These are phyloP conservation scores for Adansonia gregorii DNA, from an alignment of 441 rosid genomes.

Conservation along the genomic window DNA sequence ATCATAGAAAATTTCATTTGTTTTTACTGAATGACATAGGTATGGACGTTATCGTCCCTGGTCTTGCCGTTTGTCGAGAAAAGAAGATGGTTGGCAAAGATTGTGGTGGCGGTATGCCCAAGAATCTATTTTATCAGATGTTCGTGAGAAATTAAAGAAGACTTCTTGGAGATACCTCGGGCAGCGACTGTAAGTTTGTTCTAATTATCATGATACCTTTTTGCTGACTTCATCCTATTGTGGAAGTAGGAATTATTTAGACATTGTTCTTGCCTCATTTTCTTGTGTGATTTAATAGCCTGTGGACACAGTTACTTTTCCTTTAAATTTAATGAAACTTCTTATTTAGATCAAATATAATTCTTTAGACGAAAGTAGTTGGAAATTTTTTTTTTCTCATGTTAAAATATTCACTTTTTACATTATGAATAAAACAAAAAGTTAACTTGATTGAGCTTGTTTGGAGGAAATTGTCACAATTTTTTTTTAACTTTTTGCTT, in stretches of 20 bases:
- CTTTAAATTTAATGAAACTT: background rate
- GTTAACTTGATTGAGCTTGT: slow-evolving; percentile 13
- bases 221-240: background rate
- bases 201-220: slow-evolving; percentile 9
- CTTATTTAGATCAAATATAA: slow-evolving; percentile 4
- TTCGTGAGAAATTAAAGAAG: slow-evolving; percentile 71
- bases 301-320: background rate
- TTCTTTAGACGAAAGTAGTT: slow-evolving; percentile 10
- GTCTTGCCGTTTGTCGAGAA: slow-evolving; percentile 57
- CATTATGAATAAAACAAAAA: background rate
- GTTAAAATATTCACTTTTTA: slow-evolving; percentile 6
- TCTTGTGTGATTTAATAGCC: background rate
- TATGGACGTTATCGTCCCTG: slow-evolving; percentile 93
- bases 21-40: slow-evolving; percentile 47
- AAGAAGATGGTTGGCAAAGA: slow-evolving; percentile 77
- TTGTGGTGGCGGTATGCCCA: slow-evolving; percentile 95
- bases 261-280: slow-evolving; percentile 21
- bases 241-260: slow-evolving; percentile 10
- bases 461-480: background rate
- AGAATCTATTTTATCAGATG: slow-evolving; percentile 75
- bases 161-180: slow-evolving; percentile 91
- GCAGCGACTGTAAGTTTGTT: slow-evolving; percentile 70
- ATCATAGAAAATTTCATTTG: slow-evolving; percentile 1
- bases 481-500: background rate
- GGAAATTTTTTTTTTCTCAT: slow-evolving; percentile 4